Evolutionary conservation across 2,329 filamentous ascomycete genomes (phyloP), one percentile per base, ranked within the genome.

Genomic region (Penicillium decumbens): DNA sequence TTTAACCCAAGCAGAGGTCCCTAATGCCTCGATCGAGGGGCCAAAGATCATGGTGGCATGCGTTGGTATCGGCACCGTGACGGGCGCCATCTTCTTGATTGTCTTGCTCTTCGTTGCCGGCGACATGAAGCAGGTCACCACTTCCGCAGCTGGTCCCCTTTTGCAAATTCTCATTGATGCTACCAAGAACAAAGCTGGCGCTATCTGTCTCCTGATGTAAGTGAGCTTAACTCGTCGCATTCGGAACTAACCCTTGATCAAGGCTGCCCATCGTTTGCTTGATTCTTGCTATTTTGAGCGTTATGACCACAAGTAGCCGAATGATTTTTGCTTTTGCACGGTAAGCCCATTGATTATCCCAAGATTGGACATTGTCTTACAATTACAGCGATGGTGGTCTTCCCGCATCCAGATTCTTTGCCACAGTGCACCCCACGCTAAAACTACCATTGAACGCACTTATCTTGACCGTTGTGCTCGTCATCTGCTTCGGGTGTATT

Each of bases 401-500:
- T 10, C 84, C 84, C 0, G 77, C 76, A 23, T 83, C 81, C 4
- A 70, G 65, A 3, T 65, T 83, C 56, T 84, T 87, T 47, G 77
- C 82, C 37, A 76, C 72, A 25, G 80, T 88, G 0, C 81, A 88
- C 58, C 74, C 77, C 0, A 73, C 62, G 3, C 76, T 87, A 0
- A 79, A 79, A 0, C 76, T 87, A 1, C 85, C 85, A 0, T 67
- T 89, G 7, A 87, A 88, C 53, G 78, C 84, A 0, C 72, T 89
- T 0, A 70, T 80, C 2, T 73, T 87, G 41, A 83, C 80, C 0
- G 76, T 80, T 0, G 70, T 71, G 0, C 76, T 85, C 43, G 82
- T 87, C 1, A 76, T 88, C 45, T 74, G 86, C 3, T 85, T 88
- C 47, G 85, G 85, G 0, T 77, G 81, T 50, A 83, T 88, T 53